Conservation (phyloP, 306 rosid genomes). For the Echinosophora koreensis region DNA sequence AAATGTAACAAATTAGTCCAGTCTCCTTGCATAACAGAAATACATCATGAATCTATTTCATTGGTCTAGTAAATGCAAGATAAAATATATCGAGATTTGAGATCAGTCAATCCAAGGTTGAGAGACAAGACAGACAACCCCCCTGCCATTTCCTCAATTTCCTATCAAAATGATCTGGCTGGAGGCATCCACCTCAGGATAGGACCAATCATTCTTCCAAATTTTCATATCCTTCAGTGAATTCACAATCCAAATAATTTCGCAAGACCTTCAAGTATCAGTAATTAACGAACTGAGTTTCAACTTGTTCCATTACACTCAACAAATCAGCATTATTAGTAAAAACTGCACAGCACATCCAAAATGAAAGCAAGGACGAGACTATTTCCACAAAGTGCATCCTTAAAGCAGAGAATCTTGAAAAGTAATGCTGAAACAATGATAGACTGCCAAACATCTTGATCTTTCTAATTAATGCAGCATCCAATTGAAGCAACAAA, state of each 20-base stretch:
- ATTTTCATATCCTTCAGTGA: conserved; percentile 11
- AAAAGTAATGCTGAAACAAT: neutral
- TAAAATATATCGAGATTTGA: conserved; percentile 1
- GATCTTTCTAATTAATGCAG: neutral
- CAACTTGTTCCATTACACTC: neutral
- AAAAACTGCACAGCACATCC: conserved; percentile 1
- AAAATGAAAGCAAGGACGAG: conserved; percentile 22
- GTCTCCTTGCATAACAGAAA: conserved; percentile 19
- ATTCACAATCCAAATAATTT: neutral
- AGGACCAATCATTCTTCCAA: conserved; percentile 7
- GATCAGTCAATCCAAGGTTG: conserved; percentile 27
- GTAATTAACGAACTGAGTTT: neutral
- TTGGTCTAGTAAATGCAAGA: neutral
- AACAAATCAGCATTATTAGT: conserved; percentile 10
- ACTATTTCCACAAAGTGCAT: conserved; percentile 28
- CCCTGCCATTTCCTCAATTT: conserved; percentile 11
- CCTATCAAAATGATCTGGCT: neutral
- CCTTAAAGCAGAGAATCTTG: neutral
- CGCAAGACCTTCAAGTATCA: conserved; percentile 25
- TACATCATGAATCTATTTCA: neutral
- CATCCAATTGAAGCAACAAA: neutral
- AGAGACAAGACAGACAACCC: neutral
- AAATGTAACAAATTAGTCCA: conserved; percentile 32
- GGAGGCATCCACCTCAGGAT: conserved; percentile 20
- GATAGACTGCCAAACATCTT: neutral